Percentiles rank a stretch among this genome's conserved stretches.
phyloP scores from a whole-genome alignment of 805 yeast species.

The Metschnikowia kofuensis region DNA sequence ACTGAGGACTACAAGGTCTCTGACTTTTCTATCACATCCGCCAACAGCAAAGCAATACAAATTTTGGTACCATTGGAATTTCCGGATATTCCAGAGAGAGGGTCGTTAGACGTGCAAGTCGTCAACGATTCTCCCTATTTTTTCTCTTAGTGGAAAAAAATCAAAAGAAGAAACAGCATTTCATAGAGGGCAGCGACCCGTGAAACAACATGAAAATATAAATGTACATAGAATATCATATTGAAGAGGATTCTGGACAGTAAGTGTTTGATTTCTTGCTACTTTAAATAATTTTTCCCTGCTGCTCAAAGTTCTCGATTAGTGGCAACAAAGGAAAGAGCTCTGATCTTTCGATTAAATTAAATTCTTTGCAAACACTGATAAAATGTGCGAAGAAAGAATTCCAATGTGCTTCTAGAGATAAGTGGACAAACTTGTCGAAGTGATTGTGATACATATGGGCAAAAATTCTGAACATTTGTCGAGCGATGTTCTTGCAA shows the following conservation, averaged over 20 bases:
- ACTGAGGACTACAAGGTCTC: slow-evolving; percentile 33
- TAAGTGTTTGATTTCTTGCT: too few relatives aligned
- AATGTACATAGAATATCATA: slow-evolving; percentile 3
- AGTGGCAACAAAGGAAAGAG: slow-evolving; percentile 73
- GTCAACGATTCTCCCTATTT: slow-evolving; percentile 77
- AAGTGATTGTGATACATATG: slow-evolving; percentile 93
- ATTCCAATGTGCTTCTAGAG: slow-evolving; percentile 97
- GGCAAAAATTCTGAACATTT: slow-evolving; percentile 94
- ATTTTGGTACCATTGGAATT: slow-evolving; percentile 66
- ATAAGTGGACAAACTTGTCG: slow-evolving; percentile 86
- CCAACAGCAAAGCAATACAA: slow-evolving; percentile 29
- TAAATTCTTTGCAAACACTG: slow-evolving; percentile 81
- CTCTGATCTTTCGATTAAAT: slow-evolving; percentile 74
- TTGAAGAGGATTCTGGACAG: slow-evolving; percentile 3
- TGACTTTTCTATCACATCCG: slow-evolving; percentile 20
- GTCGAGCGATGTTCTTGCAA: slow-evolving; percentile 82
- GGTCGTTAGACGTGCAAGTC: slow-evolving; percentile 75
- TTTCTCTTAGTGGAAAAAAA: too few relatives aligned
- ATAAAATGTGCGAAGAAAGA: slow-evolving; percentile 94
- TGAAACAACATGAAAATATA: not conserved
- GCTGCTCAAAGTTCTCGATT: slow-evolving; percentile 76
- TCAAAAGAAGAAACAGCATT: too few relatives aligned
- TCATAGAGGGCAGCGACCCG: too few relatives aligned
- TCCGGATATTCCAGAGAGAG: slow-evolving; percentile 75
- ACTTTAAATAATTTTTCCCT: slow-evolving; percentile 67